A percentile compares a stretch with the other conserved stretches of the same genome.
Evolutionary conservation across 345 rosid genomes (phyloP).

Genomic region (Trapa bicornis): DNA sequence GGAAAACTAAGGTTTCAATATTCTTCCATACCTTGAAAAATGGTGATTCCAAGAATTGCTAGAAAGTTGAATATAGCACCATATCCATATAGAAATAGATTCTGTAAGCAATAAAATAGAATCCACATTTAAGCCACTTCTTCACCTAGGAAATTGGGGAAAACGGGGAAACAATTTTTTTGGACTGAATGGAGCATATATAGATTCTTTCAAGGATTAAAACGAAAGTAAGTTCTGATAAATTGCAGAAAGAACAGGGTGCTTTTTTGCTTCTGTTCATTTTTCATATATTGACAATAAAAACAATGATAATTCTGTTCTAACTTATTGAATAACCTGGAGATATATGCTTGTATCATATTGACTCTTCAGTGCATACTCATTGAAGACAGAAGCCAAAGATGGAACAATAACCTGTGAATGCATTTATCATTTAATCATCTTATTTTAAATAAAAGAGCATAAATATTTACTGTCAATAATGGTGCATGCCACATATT

Average conservation of each 20-base stretch:
- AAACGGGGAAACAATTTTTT: background rate
- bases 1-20: background rate
- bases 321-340: slow-evolving; percentile 25
- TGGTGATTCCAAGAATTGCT: slow-evolving; percentile 26
- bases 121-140: background rate
- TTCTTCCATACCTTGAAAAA: slow-evolving; percentile 28
- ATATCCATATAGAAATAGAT: slow-evolving; percentile 42
- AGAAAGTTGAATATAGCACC: slow-evolving; percentile 53
- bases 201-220: background rate
- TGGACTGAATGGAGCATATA: background rate
- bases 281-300: background rate
- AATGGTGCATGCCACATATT: background rate
- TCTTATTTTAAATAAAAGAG: background rate
- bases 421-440: background rate
- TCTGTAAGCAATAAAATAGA: slow-evolving; percentile 19
- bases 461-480: background rate
- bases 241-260: too few relatives aligned
- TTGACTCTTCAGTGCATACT: slow-evolving; percentile 52
- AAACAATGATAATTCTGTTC: background rate
- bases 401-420: slow-evolving; percentile 44
- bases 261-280: background rate
- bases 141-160: background rate
- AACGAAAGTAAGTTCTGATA: too few relatives aligned
- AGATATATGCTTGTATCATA: slow-evolving; percentile 50
- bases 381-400: slow-evolving; percentile 45